Evolutionary conservation across 129 eudicot genomes (phyloP), one percentile per base, ranked within the genome.

Genomic region (Chrysanthemum makinoi): DNA sequence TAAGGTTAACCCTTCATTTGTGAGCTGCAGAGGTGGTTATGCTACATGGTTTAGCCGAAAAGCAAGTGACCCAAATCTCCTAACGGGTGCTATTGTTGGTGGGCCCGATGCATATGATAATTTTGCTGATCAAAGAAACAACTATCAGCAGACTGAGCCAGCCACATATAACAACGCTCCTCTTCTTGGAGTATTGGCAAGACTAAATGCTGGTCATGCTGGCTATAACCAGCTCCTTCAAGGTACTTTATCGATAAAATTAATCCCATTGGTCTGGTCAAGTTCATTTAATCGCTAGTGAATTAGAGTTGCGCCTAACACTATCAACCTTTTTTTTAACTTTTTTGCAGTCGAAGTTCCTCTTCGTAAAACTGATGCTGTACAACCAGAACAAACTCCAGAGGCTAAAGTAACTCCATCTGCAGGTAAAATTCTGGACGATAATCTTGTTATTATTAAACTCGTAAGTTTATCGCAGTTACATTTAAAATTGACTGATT

Each of bases 161-260:
- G 83, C 86, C 2, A 85, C 86, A 7, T 72, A 59, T 44, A 84
- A 75, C 55, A 66, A 66, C 15, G 89, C 89, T 26, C 80, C 83
- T 33, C 73, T 84, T 46, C 75, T 84, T 70, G 88, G 88, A 28
- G 71, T 84, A 15, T 72, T 84, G 50, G 88, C 88, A 51, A 48
- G 88, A 58, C 80, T 93, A 56, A 74, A 85, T 71, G 89, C 80
- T 43, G 98, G 98, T 52, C 96, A 83, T 60, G 65, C 79, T 53
- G 98, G 95, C 22, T 87, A 93, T 66, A 93, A 79, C 80, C 98
- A 93, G 73, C 96, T 89, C 72, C 95, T 93, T 51, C 96, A 91
- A 61, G 95, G 96, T 87, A 80, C 56, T 15, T 35, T 43, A 39
- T 20, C 24, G 3, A 51, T 52, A 6, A 39, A 28, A 18, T 16